Percentiles rank a stretch among this genome's conserved stretches.
Conservation (phyloP, 768 basidiomycete genomes). For the Floccularia luteovirens region DNA sequence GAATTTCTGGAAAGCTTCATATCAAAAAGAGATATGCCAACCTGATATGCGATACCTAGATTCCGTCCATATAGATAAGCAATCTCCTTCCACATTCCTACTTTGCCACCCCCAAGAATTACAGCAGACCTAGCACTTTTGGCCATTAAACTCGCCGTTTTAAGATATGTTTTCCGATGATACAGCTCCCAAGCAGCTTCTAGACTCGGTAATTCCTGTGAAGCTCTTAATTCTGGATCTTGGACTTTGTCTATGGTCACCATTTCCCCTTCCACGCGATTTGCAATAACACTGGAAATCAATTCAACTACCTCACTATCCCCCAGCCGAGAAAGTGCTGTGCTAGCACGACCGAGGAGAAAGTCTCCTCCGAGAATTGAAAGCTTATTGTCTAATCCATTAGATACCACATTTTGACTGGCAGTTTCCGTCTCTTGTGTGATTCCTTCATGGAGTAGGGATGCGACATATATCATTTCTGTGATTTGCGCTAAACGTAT, state of each 20-base stretch:
- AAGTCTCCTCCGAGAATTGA: conserved; percentile 95
- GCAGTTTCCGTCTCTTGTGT: conserved; percentile 44
- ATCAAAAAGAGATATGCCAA: conserved; percentile 7
- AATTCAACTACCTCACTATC: conserved; percentile 89
- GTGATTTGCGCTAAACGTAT: conserved; percentile 90
- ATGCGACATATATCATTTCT: conserved; percentile 98
- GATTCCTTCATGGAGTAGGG: conserved; percentile 88
- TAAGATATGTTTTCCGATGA: conserved; percentile 62
- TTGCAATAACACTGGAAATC: conserved; percentile 85
- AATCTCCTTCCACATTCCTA: conserved; percentile 78
- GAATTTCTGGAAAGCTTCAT: conserved; percentile 6
- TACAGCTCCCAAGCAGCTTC: conserved; percentile 67
- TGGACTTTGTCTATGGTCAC: conserved; percentile 60
- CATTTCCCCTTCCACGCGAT: conserved; percentile 96
- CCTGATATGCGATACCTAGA: conserved; percentile 72
- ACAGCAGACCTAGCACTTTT: conserved; percentile 81
- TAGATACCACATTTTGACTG: conserved; percentile 46
- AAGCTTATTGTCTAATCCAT: conserved; percentile 84
- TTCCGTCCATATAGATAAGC: conserved; percentile 91
- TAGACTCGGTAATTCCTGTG: conserved; percentile 19
- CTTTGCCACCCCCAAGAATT: conserved; percentile 74
- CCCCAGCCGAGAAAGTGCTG: conserved; percentile 82
- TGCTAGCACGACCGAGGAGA: conserved; percentile 83
- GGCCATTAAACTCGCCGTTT: conserved; percentile 87
- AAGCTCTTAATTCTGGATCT: conserved; percentile 26